Evolutionary conservation across 345 rosid genomes (phyloP).

Genomic region (Aquilaria malaccensis): DNA sequence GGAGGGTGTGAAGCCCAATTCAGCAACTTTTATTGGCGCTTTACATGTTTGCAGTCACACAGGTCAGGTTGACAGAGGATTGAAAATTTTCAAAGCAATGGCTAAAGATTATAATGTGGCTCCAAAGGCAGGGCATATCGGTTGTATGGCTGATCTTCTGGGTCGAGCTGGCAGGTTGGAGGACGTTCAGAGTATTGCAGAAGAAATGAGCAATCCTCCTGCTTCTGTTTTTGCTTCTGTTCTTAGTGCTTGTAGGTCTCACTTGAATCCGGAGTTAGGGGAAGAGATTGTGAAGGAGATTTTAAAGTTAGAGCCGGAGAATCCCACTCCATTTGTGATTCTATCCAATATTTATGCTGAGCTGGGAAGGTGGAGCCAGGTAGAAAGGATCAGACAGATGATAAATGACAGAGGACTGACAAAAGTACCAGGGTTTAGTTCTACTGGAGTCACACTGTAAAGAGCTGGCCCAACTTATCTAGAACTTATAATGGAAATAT

Average conservation of each 20-base stretch:
- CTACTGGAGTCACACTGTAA: slow-evolving; percentile 26
- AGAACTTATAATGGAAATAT: no score
- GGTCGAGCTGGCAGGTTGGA: slow-evolving; percentile 46
- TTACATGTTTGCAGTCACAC: slow-evolving; percentile 49
- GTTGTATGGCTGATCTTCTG: slow-evolving; percentile 56
- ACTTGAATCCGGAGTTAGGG: slow-evolving; percentile 40
- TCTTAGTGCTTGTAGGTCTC: slow-evolving; percentile 50
- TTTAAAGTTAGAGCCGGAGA: slow-evolving; percentile 43
- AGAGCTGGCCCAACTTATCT: not conserved
- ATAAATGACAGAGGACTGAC: slow-evolving; percentile 36
- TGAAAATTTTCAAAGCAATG: slow-evolving; percentile 38
- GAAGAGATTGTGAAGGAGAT: slow-evolving; percentile 44
- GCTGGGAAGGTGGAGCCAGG: slow-evolving; percentile 49
- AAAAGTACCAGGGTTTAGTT: slow-evolving; percentile 44
- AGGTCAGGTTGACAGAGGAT: slow-evolving; percentile 42
- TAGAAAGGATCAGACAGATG: slow-evolving; percentile 39
- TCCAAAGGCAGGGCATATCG: slow-evolving; percentile 42
- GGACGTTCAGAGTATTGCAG: slow-evolving; percentile 42
- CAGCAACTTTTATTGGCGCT: slow-evolving; percentile 41
- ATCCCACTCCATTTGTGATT: slow-evolving; percentile 47
- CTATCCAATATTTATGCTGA: slow-evolving; percentile 53
- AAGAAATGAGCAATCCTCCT: slow-evolving; percentile 37
- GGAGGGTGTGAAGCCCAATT: slow-evolving; percentile 40
- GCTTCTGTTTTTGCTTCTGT: slow-evolving; percentile 43
- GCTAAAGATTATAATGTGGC: slow-evolving; percentile 23